Evolutionary conservation across 2,329 filamentous ascomycete genomes (phyloP).

Genomic region (Periconia sp.): DNA sequence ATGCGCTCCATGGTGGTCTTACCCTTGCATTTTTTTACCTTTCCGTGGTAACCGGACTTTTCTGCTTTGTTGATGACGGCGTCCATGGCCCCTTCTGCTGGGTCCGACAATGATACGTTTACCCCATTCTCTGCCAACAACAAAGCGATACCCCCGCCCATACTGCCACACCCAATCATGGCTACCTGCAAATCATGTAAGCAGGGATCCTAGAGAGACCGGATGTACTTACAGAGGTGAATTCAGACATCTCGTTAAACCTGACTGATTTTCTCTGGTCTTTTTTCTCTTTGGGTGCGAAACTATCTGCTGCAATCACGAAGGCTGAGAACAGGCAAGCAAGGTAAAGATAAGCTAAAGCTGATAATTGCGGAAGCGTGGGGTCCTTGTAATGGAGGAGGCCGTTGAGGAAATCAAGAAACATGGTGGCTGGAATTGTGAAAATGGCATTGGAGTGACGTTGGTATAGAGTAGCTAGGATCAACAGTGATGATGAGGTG

Average conservation of each 20-base stretch:
- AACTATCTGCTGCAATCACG: constrained; percentile 23
- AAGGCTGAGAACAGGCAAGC: constrained; percentile 26
- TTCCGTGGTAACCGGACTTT: constrained; percentile 42
- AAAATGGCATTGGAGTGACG: background rate
- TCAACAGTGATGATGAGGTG: constrained; percentile 4
- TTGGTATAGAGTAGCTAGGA: background rate
- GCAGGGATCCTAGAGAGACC: background rate
- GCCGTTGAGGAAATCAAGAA: constrained; percentile 28
- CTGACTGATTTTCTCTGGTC: constrained; percentile 8
- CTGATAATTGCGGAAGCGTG: constrained; percentile 32
- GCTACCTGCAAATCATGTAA: constrained; percentile 47
- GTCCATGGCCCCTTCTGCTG: constrained; percentile 53
- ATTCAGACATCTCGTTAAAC: constrained; percentile 16
- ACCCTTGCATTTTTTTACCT: constrained; percentile 43
- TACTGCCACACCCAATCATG: constrained; percentile 61
- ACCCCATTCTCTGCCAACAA: constrained; percentile 60
- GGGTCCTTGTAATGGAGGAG: constrained; percentile 34
- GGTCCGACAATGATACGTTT: constrained; percentile 58
- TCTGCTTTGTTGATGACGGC: constrained; percentile 45
- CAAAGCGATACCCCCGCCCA: constrained; percentile 62
- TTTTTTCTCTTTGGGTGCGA: constrained; percentile 1
- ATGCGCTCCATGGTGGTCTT: background rate
- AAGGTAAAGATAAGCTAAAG: constrained; percentile 31
- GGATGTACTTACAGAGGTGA: constrained; percentile 24
- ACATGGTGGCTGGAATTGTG: constrained; percentile 12